Evolutionary conservation across 371 early-diverging fungal species (phyloP).

Genomic region (Mucor plumbeus): DNA sequence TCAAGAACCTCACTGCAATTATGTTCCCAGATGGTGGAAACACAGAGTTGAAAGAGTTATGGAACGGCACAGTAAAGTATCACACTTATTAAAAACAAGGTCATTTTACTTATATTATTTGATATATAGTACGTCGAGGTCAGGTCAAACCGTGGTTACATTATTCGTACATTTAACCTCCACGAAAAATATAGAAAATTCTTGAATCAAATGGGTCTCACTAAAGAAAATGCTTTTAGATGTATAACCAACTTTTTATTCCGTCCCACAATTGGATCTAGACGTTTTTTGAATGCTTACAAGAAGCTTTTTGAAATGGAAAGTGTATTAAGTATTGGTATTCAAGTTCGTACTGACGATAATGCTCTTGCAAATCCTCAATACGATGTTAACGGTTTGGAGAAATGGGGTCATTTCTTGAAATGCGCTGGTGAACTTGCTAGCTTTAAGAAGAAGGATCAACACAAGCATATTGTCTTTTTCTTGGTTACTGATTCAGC

Average conservation of each 20-base stretch:
- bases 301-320: constrained; percentile 47
- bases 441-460: constrained; percentile 35
- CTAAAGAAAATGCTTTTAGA: constrained; percentile 48
- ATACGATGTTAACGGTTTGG: constrained; percentile 36
- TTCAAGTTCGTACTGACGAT: constrained; percentile 51
- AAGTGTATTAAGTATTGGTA: constrained; percentile 51
- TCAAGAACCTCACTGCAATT: constrained; percentile 21
- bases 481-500: constrained; percentile 54
- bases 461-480: constrained; percentile 49
- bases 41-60: constrained; percentile 48
- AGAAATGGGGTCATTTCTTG: constrained; percentile 53
- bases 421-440: constrained; percentile 52
- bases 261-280: constrained; percentile 51
- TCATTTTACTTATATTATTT: neutral
- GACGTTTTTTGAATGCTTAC: constrained; percentile 54
- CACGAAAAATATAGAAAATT: constrained; percentile 34
- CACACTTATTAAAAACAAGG: neutral
- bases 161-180: constrained; percentile 48
- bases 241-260: constrained; percentile 54
- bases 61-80: constrained; percentile 49
- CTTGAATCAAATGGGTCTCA: constrained; percentile 41
- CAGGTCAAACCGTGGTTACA: constrained; percentile 52
- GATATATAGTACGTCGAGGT: constrained; percentile 44
- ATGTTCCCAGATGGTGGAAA: constrained; percentile 48
- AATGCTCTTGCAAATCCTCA: constrained; percentile 49